phyloP scores from a whole-genome alignment of 1,284 basidiomycete genomes.

The Puccinia triticina region DNA sequence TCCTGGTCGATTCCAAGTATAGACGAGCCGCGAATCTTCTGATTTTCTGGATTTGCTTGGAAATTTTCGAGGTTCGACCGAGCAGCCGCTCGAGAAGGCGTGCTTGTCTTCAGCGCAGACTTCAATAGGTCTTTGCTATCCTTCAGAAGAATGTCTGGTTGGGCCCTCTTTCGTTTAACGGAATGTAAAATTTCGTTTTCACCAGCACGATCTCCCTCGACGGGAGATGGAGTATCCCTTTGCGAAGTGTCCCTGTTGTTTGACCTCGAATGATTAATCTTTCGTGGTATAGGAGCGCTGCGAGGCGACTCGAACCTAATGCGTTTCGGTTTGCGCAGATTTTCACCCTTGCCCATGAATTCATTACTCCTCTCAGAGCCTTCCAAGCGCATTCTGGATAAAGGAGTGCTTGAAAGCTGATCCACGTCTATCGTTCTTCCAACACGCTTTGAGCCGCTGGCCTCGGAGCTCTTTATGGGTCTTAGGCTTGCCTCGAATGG shows the following conservation, averaged over 20 bases:
- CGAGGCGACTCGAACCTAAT: constrained; percentile 30
- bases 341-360: background rate
- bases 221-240: background rate
- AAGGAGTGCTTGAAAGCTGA: constrained; percentile 5
- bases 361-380: constrained; percentile 11
- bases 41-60: background rate
- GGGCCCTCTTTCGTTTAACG: background rate
- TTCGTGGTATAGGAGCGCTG: background rate
- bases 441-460: background rate
- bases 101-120: constrained; percentile 13
- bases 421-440: background rate
- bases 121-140: constrained; percentile 4
- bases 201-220: background rate
- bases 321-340: background rate
- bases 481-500: background rate
- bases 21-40: background rate
- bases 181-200: background rate
- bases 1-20: background rate
- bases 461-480: background rate
- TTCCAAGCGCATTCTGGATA: constrained; percentile 5
- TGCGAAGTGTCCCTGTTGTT: background rate
- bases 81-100: background rate
- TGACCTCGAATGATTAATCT: background rate
- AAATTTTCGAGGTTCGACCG: background rate
- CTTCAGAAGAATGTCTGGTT: background rate